Evolutionary conservation across 1,139 yeast genomes (phyloP), one percentile per base, ranked within the genome.

Genomic region (Protomyces pachydermus): DNA sequence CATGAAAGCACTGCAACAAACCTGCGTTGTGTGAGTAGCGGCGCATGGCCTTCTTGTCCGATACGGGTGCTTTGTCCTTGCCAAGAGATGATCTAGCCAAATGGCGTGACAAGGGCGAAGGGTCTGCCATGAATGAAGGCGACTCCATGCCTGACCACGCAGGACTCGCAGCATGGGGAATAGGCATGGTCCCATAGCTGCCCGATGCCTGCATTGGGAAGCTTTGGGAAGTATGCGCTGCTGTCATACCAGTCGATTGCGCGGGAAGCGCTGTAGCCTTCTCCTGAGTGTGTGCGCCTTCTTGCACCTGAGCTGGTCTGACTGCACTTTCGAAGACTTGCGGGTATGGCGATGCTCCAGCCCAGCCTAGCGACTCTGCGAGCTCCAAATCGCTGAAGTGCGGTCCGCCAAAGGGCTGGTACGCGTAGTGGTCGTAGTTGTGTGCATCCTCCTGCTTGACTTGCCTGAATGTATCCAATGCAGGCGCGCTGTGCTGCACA

Each of bases 21-120:
- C 68, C 68, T 42, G 72, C 71, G 70, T 76, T 77, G 68, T 75
- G 79, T 14, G 77, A 73, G 67, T 76, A 79, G 9, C 79, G 69
- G 74, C 87, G 70, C 75, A 82, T 60, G 76, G 84, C 70, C 51
- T 74, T 65, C 56, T 72, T 70, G 65, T 76, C 78, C 4, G 70
- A 71, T 54, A 68, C 12, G 10, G 35, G 42, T 25, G 18, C 16
- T n/a, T 38, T 45, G 6, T 58, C 62, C 53, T 42, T 42, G 48
- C 48, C 48, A 6, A 12, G 14, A n/a, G 23, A 8, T n/a, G 48
- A 10, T 18, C 23, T 16, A 14, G 18, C 25, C 25, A 42, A 8
- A n/a, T 10, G 23, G 16, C 48, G 48, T 6, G 25, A 42, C 48
- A 42, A 18, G 23, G 48, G 48, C 48, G 48, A 42, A 5, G 48